Conservation (phyloP, 1,139 yeast species). For the Candida buenavistaensis region DNA sequence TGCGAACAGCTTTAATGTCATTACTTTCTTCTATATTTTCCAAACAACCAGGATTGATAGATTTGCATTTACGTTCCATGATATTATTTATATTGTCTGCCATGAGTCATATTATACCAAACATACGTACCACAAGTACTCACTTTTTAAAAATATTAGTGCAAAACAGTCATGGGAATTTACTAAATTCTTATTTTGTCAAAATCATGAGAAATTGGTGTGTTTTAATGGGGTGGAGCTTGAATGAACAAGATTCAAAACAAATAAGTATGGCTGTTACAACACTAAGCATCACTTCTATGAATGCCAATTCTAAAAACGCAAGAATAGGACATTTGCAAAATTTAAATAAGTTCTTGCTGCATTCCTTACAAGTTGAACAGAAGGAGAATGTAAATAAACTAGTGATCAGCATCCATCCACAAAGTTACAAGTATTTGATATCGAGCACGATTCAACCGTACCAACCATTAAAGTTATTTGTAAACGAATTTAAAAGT, state of each 20-base stretch:
- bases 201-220: slow-evolving; percentile 59
- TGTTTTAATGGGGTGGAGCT: slow-evolving; percentile 63
- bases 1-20: slow-evolving; percentile 59
- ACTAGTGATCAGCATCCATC: slow-evolving; percentile 29
- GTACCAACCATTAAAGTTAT: slow-evolving; percentile 57
- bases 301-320: slow-evolving; percentile 38
- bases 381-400: slow-evolving; percentile 4
- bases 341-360: slow-evolving; percentile 42
- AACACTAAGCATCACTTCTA: slow-evolving; percentile 33
- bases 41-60: slow-evolving; percentile 56
- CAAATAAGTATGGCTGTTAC: slow-evolving; percentile 47
- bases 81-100: slow-evolving; percentile 84
- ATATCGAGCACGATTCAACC: slow-evolving; percentile 52
- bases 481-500: slow-evolving; percentile 30
- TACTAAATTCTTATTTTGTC: slow-evolving; percentile 58
- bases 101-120: slow-evolving; percentile 87
- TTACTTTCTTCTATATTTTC: slow-evolving; percentile 52
- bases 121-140: slow-evolving; percentile 70
- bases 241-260: slow-evolving; percentile 38
- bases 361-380: slow-evolving; percentile 34
- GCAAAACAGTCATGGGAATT: slow-evolving; percentile 42
- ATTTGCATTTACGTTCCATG: slow-evolving; percentile 65
- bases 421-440: slow-evolving; percentile 50
- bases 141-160: slow-evolving; percentile 59
- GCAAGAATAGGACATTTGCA: slow-evolving; percentile 45